Evolutionary conservation across 371 early-diverging fungal genomes (phyloP).

Genomic region (Mycotypha africana): DNA sequence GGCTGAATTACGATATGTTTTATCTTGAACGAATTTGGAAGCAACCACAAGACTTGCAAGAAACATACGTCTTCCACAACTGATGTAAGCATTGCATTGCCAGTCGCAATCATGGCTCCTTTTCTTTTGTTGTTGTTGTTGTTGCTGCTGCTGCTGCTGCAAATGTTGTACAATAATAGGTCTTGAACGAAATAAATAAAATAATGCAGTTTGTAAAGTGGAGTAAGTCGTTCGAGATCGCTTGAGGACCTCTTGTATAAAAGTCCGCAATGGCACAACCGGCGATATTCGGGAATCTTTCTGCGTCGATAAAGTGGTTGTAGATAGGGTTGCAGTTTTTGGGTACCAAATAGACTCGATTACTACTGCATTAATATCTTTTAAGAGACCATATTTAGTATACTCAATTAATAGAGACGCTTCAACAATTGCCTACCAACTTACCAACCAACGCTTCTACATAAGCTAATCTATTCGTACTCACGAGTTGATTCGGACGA

Average conservation of each 20-base stretch:
- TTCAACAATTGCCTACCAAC: too few species aligned
- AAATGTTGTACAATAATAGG: conserved; percentile 24
- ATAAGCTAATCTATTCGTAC: conserved; percentile 31
- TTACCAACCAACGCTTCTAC: conserved; percentile 52
- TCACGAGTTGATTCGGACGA: conserved; percentile 10
- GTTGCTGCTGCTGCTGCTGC: conserved; percentile 4
- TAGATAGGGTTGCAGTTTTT: conserved; percentile 15
- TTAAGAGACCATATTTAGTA: too few species aligned
- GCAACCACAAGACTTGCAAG: conserved; percentile 72
- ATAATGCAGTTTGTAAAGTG: conserved; percentile 70
- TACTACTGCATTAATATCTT: conserved; percentile 56
- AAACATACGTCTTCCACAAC: conserved; percentile 77
- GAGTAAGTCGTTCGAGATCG: conserved; percentile 76
- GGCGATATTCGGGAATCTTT: conserved; percentile 30
- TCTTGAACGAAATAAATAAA: conserved; percentile 59
- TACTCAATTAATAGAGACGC: too few species aligned
- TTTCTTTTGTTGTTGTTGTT: too few species aligned
- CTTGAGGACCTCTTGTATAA: conserved; percentile 74
- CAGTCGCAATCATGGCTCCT: too few species aligned
- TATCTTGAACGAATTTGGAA: conserved; percentile 75
- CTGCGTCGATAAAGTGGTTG: background rate
- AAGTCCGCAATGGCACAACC: conserved; percentile 61
- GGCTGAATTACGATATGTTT: conserved; percentile 74
- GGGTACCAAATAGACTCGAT: conserved; percentile 57
- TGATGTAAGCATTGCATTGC: conserved; percentile 33